phyloP scores from a whole-genome alignment of 2,329 filamentous ascomycete species.

The Penicillium vulpinum region DNA sequence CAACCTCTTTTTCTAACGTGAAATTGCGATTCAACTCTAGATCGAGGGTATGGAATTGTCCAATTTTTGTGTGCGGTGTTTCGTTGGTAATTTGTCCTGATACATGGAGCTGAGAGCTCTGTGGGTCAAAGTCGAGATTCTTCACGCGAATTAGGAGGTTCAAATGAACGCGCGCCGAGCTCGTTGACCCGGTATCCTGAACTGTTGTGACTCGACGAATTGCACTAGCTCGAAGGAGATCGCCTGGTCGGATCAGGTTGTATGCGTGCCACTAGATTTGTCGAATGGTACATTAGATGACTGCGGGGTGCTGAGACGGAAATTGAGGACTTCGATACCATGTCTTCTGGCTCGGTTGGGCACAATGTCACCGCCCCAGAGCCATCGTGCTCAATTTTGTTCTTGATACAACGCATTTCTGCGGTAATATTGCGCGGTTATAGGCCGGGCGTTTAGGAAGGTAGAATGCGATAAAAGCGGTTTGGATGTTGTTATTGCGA shows the following conservation, averaged over 20 bases:
- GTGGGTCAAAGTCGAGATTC: conserved; percentile 68
- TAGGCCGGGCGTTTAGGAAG: neutral
- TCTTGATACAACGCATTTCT: conserved; percentile 66
- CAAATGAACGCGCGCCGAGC: conserved; percentile 64
- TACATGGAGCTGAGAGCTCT: conserved; percentile 67
- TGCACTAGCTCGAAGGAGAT: conserved; percentile 65
- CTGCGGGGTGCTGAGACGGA: neutral
- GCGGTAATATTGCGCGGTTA: neutral
- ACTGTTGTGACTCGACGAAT: conserved; percentile 66
- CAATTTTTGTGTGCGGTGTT: conserved; percentile 67
- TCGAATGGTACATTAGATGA: conserved; percentile 6
- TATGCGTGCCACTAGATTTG: conserved; percentile 67
- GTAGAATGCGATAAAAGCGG: neutral
- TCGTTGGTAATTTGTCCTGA: conserved; percentile 65
- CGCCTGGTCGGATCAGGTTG: conserved; percentile 67
- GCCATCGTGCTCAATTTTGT: conserved; percentile 66
- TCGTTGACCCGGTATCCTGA: conserved; percentile 59
- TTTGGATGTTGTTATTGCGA: neutral
- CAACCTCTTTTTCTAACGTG: conserved; percentile 76
- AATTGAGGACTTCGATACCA: conserved; percentile 50
- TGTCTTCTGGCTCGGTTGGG: conserved; percentile 73
- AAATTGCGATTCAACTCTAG: conserved; percentile 87
- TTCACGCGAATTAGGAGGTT: conserved; percentile 66
- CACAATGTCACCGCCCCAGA: conserved; percentile 65
- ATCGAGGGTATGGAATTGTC: conserved; percentile 71